These are phyloP conservation scores for Rubroboletus satanas DNA, from an alignment of 768 basidiomycete species.

Conservation along the genomic window DNA sequence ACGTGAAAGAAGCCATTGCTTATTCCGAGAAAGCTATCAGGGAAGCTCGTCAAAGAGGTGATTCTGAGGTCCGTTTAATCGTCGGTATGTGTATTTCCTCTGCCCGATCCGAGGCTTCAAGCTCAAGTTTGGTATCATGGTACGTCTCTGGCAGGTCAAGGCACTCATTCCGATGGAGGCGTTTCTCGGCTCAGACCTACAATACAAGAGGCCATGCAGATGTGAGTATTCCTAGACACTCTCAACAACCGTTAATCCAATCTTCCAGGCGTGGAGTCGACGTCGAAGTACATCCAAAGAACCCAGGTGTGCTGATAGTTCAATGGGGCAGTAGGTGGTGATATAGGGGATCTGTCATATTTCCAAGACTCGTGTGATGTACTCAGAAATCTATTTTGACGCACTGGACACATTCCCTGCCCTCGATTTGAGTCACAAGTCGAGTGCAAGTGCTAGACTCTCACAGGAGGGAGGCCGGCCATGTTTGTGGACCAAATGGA, in stretches of 20 bases:
- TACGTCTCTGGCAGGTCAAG: slow-evolving; percentile 57
- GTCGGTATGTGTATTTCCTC: slow-evolving; percentile 56
- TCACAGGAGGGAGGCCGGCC: background rate
- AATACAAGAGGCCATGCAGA: slow-evolving; percentile 75
- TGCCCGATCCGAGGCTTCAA: background rate
- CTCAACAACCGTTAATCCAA: background rate
- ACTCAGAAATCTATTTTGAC: background rate
- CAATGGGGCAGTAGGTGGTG: slow-evolving; percentile 24
- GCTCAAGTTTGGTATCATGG: background rate
- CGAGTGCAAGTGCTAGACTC: background rate
- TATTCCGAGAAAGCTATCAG: slow-evolving; percentile 67
- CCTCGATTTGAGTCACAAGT: background rate
- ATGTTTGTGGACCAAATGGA: background rate
- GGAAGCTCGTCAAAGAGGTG: slow-evolving; percentile 57
- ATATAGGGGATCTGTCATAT: background rate
- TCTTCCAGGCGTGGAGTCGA: slow-evolving; percentile 58
- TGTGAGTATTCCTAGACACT: slow-evolving; percentile 39
- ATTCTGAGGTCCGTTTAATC: slow-evolving; percentile 68
- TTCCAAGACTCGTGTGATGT: background rate
- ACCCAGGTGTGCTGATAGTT: slow-evolving; percentile 82
- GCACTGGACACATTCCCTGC: background rate
- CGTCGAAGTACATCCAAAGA: slow-evolving; percentile 73
- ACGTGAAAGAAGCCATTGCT: slow-evolving; percentile 85
- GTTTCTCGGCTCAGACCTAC: slow-evolving; percentile 86
- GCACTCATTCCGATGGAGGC: slow-evolving; percentile 76